Evolutionary conservation across 2,329 filamentous ascomycete genomes (phyloP), one percentile per base, ranked within the genome.

Genomic region (Ophiostoma angusticollis): DNA sequence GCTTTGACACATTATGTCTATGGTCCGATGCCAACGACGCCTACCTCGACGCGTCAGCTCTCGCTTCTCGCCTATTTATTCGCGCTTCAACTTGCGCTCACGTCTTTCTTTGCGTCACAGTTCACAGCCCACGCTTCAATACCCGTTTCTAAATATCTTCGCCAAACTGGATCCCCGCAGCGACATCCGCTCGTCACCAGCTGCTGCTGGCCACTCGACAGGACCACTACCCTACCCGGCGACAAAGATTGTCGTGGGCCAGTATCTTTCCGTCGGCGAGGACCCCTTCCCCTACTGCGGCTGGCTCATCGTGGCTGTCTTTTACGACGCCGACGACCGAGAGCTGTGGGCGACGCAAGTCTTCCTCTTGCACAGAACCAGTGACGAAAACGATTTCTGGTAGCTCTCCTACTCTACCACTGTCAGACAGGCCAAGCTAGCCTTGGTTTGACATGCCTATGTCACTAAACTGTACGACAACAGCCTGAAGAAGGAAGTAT

Each of bases 301-400:
- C 13, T 68, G 60, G 58, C 56, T 70, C 33, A 55, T 67, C 17
- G 55, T 67, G 12, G 66, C 58, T 0, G 59, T 60, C 1, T 71
- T 69, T 38, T 68, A 65, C 51, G 64, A 71, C 53, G 39, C 45
- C 2, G 39, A 58, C 9, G 58, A 59, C 30, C 53, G 51, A 24
- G 50, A 58, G 4, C 42, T 71, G 28, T 71, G 65, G 64, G 67
- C 64, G 32, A 63, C 57, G 0, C 59, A 69, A 50, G 40, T 67
- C 16, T 62, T 70, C 21, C 41, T n/a, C n/a, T 61, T 16, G 6
- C 25, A 6, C 40, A 43, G 6, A 37, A 18, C 5, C 13, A 24
- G 5, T 13, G 25, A 13, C 12, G 23, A 9, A 14, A 21, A 22
- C 21, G 9, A 42, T 42, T n/a, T n/a, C n/a, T n/a, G n/a, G n/a